Percentiles rank a stretch among this genome's conserved stretches.
phyloP scores from a whole-genome alignment of 2,329 filamentous ascomycete genomes.

The Chrysosporium keratinophilum region DNA sequence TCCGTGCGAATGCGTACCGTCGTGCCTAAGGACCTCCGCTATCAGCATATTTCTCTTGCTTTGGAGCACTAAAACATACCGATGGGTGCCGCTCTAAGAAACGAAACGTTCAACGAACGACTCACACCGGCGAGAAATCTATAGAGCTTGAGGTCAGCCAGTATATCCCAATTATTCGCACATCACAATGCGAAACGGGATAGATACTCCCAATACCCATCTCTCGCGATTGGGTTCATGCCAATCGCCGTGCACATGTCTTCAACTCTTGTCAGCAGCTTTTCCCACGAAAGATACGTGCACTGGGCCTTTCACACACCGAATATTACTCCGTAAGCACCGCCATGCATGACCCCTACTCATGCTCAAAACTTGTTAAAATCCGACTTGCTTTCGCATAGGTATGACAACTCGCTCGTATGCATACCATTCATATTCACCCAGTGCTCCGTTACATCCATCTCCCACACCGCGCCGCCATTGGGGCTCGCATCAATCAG shows the following conservation, averaged over 20 bases:
- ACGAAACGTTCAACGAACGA: slow-evolving; percentile 42
- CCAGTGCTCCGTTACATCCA: slow-evolving; percentile 20
- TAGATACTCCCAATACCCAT: slow-evolving; percentile 42
- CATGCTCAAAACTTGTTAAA: background rate
- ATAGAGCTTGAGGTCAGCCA: background rate
- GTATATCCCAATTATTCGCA: background rate
- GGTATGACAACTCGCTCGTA: background rate
- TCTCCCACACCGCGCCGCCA: slow-evolving; percentile 20
- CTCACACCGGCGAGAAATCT: slow-evolving; percentile 21
- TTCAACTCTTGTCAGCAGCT: slow-evolving; percentile 1
- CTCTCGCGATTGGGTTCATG: slow-evolving; percentile 39
- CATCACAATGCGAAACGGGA: slow-evolving; percentile 5
- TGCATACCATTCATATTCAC: slow-evolving; percentile 21
- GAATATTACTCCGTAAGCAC: slow-evolving; percentile 63
- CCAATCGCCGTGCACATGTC: slow-evolving; percentile 45
- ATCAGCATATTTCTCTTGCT: background rate
- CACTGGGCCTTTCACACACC: slow-evolving; percentile 31
- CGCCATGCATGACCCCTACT: slow-evolving; percentile 30
- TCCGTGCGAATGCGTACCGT: slow-evolving; percentile 36
- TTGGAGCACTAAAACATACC: slow-evolving; percentile 22
- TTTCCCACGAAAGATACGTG: background rate
- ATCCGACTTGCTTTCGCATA: background rate
- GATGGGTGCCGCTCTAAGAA: slow-evolving; percentile 41
- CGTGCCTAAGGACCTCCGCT: slow-evolving; percentile 22
- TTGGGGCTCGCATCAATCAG: slow-evolving; percentile 20